phyloP scores from a whole-genome alignment of 495 filamentous ascomycete genomes.

The Penicillium malachiteum region DNA sequence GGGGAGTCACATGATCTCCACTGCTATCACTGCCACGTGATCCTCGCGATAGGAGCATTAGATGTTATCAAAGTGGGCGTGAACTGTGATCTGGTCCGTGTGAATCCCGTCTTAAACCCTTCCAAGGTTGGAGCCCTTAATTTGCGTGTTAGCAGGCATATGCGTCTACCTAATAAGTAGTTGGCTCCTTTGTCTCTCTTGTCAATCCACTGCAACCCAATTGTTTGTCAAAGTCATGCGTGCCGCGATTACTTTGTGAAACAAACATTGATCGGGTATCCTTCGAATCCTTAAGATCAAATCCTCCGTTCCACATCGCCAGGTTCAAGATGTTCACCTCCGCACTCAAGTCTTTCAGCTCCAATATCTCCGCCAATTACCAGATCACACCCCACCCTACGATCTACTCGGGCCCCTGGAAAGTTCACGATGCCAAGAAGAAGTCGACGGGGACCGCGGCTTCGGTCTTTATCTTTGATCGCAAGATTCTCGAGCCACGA shows the following conservation, averaged over 20 bases:
- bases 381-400: constrained; percentile 66
- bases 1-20: constrained; percentile 12
- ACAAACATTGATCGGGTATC: not conserved
- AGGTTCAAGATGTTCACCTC: constrained; percentile 77
- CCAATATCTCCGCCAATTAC: constrained; percentile 91
- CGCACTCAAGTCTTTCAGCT: constrained; percentile 86
- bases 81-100: not conserved
- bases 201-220: not conserved
- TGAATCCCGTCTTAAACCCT: not conserved
- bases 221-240: constrained; percentile 1
- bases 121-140: too few species aligned
- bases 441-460: constrained; percentile 84
- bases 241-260: not conserved
- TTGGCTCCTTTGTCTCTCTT: not conserved
- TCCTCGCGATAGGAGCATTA: constrained; percentile 15
- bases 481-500: constrained; percentile 74
- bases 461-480: constrained; percentile 94
- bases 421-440: constrained; percentile 95
- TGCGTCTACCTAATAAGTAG: too few species aligned
- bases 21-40: constrained; percentile 6
- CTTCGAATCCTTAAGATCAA: not conserved
- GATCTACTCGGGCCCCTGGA: constrained; percentile 86
- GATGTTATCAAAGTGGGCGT: constrained; percentile 5
- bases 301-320: not conserved
- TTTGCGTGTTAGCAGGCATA: too few species aligned